These are phyloP conservation scores for Plasmodium gallinaceum DNA, from an alignment of 169 alveolate species.

Conservation along the genomic window DNA sequence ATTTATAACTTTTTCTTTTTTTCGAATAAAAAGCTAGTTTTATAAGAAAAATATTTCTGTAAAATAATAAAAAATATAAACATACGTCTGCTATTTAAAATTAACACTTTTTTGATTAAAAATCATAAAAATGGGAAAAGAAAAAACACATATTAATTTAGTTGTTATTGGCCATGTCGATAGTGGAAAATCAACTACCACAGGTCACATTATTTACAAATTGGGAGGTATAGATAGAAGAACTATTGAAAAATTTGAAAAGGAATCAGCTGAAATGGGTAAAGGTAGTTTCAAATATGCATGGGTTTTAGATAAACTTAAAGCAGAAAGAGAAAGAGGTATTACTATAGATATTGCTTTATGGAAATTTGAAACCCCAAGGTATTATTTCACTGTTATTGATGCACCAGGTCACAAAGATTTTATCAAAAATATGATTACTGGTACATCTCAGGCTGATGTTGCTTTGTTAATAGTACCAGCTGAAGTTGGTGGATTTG, in stretches of 20 bases:
- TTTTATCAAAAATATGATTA: constrained; percentile 99
- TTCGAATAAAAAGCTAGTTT: too few species aligned
- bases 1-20: too few species aligned
- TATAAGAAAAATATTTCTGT: too few species aligned
- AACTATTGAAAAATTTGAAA: constrained; percentile 96
- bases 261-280: constrained; percentile 96
- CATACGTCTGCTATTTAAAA: too few species aligned
- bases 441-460: constrained; percentile 99
- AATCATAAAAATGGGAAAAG: constrained; percentile 83
- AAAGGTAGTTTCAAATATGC: constrained; percentile 97
- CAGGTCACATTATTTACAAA: constrained; percentile 96
- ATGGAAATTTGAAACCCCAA: constrained; percentile 98
- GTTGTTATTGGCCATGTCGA: constrained; percentile 99
- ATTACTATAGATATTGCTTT: constrained; percentile 98
- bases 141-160: constrained; percentile 93
- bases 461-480: constrained; percentile 98
- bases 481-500: constrained; percentile 98
- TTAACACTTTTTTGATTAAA: too few species aligned
- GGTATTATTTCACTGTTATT: constrained; percentile 97
- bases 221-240: constrained; percentile 97
- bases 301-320: constrained; percentile 98
- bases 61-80: too few species aligned
- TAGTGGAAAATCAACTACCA: constrained; percentile 97
- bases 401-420: constrained; percentile 99
- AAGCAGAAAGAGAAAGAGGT: constrained; percentile 99